Base-by-base conservation (phyloP, 495 filamentous ascomycete genomes). In the Daldinia caldariorum region DNA sequence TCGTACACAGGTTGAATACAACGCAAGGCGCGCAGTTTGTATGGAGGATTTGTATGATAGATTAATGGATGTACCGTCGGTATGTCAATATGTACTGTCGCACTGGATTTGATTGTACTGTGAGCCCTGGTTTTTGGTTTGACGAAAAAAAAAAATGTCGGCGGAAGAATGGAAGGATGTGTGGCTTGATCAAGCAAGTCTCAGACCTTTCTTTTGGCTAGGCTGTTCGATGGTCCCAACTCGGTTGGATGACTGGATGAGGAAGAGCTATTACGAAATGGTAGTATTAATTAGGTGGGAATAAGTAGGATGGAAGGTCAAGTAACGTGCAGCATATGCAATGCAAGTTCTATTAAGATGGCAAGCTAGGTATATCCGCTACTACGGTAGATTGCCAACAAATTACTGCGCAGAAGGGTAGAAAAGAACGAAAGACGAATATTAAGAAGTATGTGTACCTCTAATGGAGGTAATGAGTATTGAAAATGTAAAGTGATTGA, bases 261-360 rank as follows among this genome's bases (percentile, higher is more conserved):
- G 16, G 16, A 18, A 18, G 67, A 60, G 58, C 59, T 64, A 61
- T 64, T 71, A 67, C 56, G 63, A 54, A 58, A 61, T 68, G 61
- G 61, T 64, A 29, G 63, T 61, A 69, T 72, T 72, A 69, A 26
- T 26, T 26, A 26, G 26, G 26, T 26, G 26, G 26, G 26, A 26
- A 72, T 72, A 68, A 66, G 70, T 62, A 58, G 70, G 56, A 66
- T 59, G 69, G 61, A 62, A 62, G 57, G 65, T 61, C 37, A 68
- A 67, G 61, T 65, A 69, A 72, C 70, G 61, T 69, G 70, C 70
- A 68, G 65, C 12, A 35, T 47, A 66, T 72, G 70, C 65, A 68
- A 68, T 68, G 65, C 65, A 72, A 47, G 65, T 51, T 53, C 37
- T 53, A 18, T 61, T 56, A 38, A 35, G 61, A 32, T 64, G 60